Base-by-base conservation (phyloP, 768 basidiomycete genomes). In the Rhizopogon salebrosus region DNA sequence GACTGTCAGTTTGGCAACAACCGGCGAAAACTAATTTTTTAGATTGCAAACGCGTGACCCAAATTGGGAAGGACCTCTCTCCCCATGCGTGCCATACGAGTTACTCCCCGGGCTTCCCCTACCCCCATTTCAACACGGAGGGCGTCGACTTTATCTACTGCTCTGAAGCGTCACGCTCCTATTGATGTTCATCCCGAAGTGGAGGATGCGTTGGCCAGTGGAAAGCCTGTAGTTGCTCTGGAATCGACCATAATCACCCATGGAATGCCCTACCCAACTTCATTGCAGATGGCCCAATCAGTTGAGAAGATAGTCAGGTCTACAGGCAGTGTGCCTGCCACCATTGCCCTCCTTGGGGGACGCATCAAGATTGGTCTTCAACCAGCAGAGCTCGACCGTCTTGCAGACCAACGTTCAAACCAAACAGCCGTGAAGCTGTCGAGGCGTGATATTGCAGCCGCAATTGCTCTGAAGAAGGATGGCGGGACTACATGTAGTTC, bases 161-260 rank as follows among this genome's bases (percentile, higher is more conserved):
- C 45, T 34, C 45, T 20, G 29, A 29, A 34, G 45, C 45, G 45
- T 46, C 31, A 22, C 22, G 45, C 57, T 42, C 71, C 69, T n/a
- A 49, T 92, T 10, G 89, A 92, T 66, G 64, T 92, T 29, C 85
- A 87, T 49, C 86, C 89, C 8, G 94, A 98, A 66, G 85, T 98
- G 29, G 73, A 86, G 57, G 80, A 94, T 51, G 94, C 95, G 3
- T 75, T 95, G 20, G 73, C 76, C 4, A 71, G 75, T 38, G 72
- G 76, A 9, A 74, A 72, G 55, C 84, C 93, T 18, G 75, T 98
- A 41, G 92, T 98, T 10, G 94, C 95, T 11, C 80, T 98, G 10
- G 95, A 98, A 67, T 91, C 89, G 2, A 86, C 95, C 1, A 80
- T 98, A 49, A 84, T 97, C 54, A 94, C 94, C 1, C 92, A 98